These are phyloP conservation scores for Backusella macrospora DNA, from an alignment of 192 early-diverging fungal genomes.

Conservation along the genomic window DNA sequence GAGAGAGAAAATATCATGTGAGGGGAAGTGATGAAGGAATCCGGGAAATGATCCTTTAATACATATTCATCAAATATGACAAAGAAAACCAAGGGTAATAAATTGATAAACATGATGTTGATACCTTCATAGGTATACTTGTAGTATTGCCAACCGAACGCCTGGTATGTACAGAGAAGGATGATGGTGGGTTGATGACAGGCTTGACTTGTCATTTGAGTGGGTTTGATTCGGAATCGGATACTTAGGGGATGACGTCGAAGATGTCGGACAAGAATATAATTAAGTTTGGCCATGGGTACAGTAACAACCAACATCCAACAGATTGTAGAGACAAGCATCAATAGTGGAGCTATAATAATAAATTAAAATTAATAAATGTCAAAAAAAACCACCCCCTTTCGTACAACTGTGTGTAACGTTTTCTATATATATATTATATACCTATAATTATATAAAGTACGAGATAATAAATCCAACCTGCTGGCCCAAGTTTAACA, in stretches of 20 bases:
- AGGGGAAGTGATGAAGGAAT: slow-evolving; percentile 59
- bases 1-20: slow-evolving; percentile 70
- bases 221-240: slow-evolving; percentile 64
- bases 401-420: neutral
- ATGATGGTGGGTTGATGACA: slow-evolving; percentile 55
- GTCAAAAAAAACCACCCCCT: no score
- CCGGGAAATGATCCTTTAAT: slow-evolving; percentile 57
- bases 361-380: no score
- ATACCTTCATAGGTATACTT: slow-evolving; percentile 96
- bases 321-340: slow-evolving; percentile 77
- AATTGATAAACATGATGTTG: slow-evolving; percentile 96
- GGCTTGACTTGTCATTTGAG: slow-evolving; percentile 21
- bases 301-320: slow-evolving; percentile 88
- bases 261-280: slow-evolving; percentile 78
- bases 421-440: neutral
- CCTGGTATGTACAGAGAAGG: slow-evolving; percentile 87
- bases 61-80: slow-evolving; percentile 83
- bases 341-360: slow-evolving; percentile 71
- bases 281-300: slow-evolving; percentile 93
- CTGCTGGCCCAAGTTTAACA: slow-evolving; percentile 45
- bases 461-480: slow-evolving; percentile 52
- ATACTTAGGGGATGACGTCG: slow-evolving; percentile 78
- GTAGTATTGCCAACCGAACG: slow-evolving; percentile 91
- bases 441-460: slow-evolving; percentile 55
- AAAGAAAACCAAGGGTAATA: slow-evolving; percentile 82